A percentile compares a stretch with the other conserved stretches of the same genome.
Evolutionary conservation across 805 yeast species (phyloP).

Genomic region (Ogataea neopini): DNA sequence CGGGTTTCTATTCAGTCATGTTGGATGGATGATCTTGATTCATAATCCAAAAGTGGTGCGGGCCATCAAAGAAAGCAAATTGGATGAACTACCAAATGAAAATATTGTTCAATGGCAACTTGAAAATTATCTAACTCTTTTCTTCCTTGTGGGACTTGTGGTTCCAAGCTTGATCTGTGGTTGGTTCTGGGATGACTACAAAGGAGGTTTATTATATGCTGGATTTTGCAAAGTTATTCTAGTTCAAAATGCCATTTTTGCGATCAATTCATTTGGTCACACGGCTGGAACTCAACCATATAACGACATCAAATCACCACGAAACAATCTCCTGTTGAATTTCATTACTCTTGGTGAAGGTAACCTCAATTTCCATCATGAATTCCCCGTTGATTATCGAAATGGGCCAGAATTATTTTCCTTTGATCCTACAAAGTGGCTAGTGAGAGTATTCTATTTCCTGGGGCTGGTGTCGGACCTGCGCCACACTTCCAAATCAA

Average conservation of each 20-base stretch:
- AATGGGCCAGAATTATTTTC: constrained; percentile 70
- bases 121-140: constrained; percentile 61
- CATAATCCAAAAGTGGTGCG: constrained; percentile 57
- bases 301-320: constrained; percentile 72
- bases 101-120: constrained; percentile 67
- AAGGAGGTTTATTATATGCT: constrained; percentile 77
- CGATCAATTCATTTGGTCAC: constrained; percentile 84
- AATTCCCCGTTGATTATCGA: constrained; percentile 89
- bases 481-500: constrained; percentile 55
- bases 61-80: constrained; percentile 43
- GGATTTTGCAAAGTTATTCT: constrained; percentile 71
- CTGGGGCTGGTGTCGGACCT: constrained; percentile 62
- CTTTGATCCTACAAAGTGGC: constrained; percentile 87
- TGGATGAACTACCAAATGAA: constrained; percentile 64
- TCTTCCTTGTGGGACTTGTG: constrained; percentile 46
- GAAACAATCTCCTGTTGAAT: constrained; percentile 63
- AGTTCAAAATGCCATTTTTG: constrained; percentile 78
- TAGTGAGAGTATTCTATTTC: constrained; percentile 50
- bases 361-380: constrained; percentile 91
- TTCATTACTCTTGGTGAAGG: constrained; percentile 86
- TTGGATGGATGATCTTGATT: constrained; percentile 81
- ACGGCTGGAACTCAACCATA: constrained; percentile 71
- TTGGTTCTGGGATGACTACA: constrained; percentile 66
- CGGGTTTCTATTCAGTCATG: constrained; percentile 79
- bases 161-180: constrained; percentile 70